Evolutionary conservation across 805 yeast species (phyloP).

Genomic region (Zygosaccharomyces rouxii): DNA sequence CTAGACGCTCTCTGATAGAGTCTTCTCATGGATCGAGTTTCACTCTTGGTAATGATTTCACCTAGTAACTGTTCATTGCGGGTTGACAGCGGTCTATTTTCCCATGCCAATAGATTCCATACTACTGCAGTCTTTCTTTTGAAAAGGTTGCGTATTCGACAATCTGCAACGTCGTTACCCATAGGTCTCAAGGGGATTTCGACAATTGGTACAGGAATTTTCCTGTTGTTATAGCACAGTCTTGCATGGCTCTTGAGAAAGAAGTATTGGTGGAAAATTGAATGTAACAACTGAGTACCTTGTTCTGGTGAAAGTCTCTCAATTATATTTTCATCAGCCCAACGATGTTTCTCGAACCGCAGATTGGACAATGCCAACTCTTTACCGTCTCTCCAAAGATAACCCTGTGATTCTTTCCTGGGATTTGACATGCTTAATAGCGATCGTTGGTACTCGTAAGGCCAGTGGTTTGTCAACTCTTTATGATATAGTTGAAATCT

Average conservation of each 20-base stretch:
- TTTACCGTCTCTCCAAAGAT: conserved; percentile 16
- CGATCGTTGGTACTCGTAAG: conserved; percentile 19
- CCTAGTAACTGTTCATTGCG: conserved; percentile 12
- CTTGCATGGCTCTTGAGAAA: conserved; percentile 18
- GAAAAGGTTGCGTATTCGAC: conserved; percentile 19
- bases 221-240: conserved; percentile 17
- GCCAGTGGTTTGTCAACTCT: conserved; percentile 21
- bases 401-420: conserved; percentile 13
- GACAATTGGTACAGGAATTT: conserved; percentile 22
- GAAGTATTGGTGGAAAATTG: conserved; percentile 19
- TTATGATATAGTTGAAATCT: conserved; percentile 12
- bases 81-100: conserved; percentile 15
- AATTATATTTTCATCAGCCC: conserved; percentile 10
- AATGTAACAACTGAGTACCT: conserved; percentile 12
- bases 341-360: conserved; percentile 12
- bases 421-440: conserved; percentile 17
- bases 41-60: conserved; percentile 11
- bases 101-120: conserved; percentile 22
- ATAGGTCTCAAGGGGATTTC: conserved; percentile 24
- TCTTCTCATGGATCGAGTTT: conserved; percentile 12
- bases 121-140: conserved; percentile 15
- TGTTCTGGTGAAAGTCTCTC: conserved; percentile 7
- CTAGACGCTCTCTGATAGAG: conserved; percentile 20
- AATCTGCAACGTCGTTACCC: conserved; percentile 20
- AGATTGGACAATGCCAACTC: conserved; percentile 10